Conservation (phyloP, 78 protist genomes). For the Corallochytrium limacisporum region DNA sequence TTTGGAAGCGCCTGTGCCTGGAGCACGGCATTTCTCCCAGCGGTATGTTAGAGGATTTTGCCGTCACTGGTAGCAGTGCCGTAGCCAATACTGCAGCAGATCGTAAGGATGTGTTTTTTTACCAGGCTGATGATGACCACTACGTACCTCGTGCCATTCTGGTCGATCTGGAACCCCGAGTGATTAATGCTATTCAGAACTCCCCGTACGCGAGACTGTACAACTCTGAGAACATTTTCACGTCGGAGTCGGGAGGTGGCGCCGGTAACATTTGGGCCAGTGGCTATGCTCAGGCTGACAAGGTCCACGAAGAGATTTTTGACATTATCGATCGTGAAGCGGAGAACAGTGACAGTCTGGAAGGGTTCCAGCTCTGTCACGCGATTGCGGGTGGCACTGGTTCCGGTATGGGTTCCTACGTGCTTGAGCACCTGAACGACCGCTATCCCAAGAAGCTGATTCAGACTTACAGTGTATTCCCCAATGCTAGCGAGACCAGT, state of each 20-base stretch:
- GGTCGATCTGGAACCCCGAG: constrained; percentile 94
- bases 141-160: constrained; percentile 95
- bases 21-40: constrained; percentile 93
- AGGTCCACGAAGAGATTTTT: constrained; percentile 44
- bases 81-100: no score
- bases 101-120: constrained; percentile 97
- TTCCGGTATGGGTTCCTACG: constrained; percentile 88
- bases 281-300: constrained; percentile 49
- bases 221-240: constrained; percentile 85
- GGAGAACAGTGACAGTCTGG: constrained; percentile 81
- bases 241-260: constrained; percentile 70
- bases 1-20: constrained; percentile 89
- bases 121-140: constrained; percentile 94
- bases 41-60: constrained; percentile 74
- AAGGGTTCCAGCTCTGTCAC: constrained; percentile 87
- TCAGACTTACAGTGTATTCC: constrained; percentile 96
- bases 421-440: constrained; percentile 86
- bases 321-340: constrained; percentile 97
- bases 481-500: constrained; percentile 40
- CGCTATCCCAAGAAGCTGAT: constrained; percentile 90
- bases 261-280: constrained; percentile 98
- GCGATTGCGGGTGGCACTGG: constrained; percentile 99
- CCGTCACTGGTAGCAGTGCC: constrained; percentile 48
- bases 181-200: constrained; percentile 41
- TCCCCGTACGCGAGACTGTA: constrained; percentile 45